phyloP scores from a whole-genome alignment of 1,284 basidiomycete species.

The Microbotryomycetes sp. region DNA sequence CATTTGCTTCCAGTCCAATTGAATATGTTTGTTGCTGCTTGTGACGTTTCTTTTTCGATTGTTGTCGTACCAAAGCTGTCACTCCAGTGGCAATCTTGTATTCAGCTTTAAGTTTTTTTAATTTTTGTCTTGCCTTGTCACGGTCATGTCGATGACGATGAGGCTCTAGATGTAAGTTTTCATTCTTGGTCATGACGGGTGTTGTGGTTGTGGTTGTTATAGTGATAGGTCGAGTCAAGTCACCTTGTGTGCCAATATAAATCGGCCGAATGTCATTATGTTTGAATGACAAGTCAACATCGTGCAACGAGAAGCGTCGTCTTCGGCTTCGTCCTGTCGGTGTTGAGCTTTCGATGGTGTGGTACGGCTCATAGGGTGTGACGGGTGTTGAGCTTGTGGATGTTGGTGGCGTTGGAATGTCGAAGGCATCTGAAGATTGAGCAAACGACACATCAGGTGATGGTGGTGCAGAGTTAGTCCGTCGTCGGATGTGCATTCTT shows the following conservation, averaged over 20 bases:
- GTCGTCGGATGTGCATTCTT: too few species aligned
- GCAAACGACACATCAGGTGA: not conserved
- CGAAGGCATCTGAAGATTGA: too few species aligned
- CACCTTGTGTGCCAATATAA: not conserved
- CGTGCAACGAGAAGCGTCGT: too few species aligned
- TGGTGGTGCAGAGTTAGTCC: not conserved
- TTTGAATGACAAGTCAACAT: too few species aligned
- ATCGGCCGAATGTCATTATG: not conserved
- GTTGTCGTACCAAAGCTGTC: not conserved
- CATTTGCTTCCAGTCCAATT: too few species aligned
- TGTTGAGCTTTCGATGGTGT: too few species aligned
- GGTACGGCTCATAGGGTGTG: too few species aligned
- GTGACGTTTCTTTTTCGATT: not conserved
- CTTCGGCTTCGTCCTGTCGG: too few species aligned
- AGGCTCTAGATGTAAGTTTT: not conserved
- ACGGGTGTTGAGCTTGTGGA: too few species aligned
- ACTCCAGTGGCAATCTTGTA: constrained; percentile 16
- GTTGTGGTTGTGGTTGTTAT: not conserved
- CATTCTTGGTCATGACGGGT: not conserved
- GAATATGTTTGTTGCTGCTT: too few species aligned
- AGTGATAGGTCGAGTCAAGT: not conserved
- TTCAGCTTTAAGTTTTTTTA: constrained; percentile 6
- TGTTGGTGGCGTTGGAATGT: too few species aligned
- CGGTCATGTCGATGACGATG: not conserved
- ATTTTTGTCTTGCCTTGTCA: not conserved